These are phyloP conservation scores for Suhomyces yuchorum DNA, from an alignment of 1,139 yeast genomes.

Conservation along the genomic window DNA sequence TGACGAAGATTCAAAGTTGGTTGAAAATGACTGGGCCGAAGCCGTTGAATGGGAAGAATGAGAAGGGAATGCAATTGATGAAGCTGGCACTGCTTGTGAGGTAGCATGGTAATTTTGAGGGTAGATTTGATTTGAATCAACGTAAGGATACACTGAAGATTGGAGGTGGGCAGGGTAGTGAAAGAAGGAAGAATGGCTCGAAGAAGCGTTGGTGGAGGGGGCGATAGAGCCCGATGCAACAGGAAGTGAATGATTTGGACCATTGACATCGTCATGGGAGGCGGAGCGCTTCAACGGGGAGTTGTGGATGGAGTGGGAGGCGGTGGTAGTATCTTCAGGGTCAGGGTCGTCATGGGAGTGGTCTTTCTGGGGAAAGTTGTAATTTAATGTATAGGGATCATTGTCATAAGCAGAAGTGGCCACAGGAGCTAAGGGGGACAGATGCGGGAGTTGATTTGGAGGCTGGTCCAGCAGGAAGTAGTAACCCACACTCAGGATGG, in stretches of 20 bases:
- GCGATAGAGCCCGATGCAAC: conserved; percentile 4
- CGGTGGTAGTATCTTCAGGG: conserved; percentile 11
- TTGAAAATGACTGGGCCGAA: conserved; percentile 1
- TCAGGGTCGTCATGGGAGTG: conserved; percentile 4
- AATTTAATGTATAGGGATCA: conserved; percentile 18
- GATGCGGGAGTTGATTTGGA: conserved; percentile 9
- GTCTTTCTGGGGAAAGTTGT: conserved; percentile 18
- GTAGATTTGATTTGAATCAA: conserved; percentile 8
- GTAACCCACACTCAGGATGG: conserved; percentile 39
- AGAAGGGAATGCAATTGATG: conserved; percentile 13
- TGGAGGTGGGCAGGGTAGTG: conserved; percentile 18
- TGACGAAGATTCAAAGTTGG: conserved; percentile 13
- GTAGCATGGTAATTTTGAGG: conserved; percentile 11
- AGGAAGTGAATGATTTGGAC: background rate
- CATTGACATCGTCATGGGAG: conserved; percentile 12
- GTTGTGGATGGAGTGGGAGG: conserved; percentile 15
- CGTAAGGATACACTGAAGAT: conserved; percentile 12
- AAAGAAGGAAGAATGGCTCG: conserved; percentile 16
- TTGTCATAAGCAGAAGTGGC: conserved; percentile 11
- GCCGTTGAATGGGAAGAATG: background rate
- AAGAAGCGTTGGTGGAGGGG: conserved; percentile 4
- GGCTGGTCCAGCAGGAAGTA: conserved; percentile 26
- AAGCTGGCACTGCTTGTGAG: conserved; percentile 12
- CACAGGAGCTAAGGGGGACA: conserved; percentile 5
- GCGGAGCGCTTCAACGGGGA: conserved; percentile 16